phyloP scores from a whole-genome alignment of 179 eudicot genomes.

The Sideroxylon spinosum region DNA sequence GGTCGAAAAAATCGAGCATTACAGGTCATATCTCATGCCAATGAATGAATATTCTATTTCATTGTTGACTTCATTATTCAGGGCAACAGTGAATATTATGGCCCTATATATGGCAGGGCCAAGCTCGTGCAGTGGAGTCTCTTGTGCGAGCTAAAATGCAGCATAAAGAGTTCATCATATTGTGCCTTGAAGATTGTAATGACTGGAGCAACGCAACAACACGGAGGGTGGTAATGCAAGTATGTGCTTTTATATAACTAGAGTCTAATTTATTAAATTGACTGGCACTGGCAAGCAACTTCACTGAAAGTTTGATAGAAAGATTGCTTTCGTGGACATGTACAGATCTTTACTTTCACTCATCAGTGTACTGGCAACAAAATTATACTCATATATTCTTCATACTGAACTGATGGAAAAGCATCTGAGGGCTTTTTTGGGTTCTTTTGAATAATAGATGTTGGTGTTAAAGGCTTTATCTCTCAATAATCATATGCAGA shows the following conservation, averaged over 20 bases:
- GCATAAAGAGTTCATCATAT: slow-evolving; percentile 83
- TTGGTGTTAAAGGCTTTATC: neutral
- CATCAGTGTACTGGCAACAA: neutral
- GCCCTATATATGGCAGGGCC: slow-evolving; percentile 50
- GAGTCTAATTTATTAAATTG: neutral
- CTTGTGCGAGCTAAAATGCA: slow-evolving; percentile 98
- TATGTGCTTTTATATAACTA: slow-evolving; percentile 26
- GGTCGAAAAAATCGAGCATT: slow-evolving; percentile 69
- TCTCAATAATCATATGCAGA: slow-evolving; percentile 37
- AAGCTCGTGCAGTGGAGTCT: slow-evolving; percentile 92
- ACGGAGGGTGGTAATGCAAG: slow-evolving; percentile 96
- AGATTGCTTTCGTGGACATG: neutral
- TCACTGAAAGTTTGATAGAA: neutral
- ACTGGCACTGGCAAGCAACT: neutral
- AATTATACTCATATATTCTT: neutral
- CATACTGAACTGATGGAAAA: neutral
- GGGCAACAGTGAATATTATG: slow-evolving; percentile 16
- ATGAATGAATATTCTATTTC: neutral
- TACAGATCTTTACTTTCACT: neutral
- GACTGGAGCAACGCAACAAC: slow-evolving; percentile 99
- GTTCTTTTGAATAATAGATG: neutral
- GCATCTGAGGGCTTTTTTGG: neutral
- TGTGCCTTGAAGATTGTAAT: slow-evolving; percentile 96
- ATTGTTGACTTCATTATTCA: slow-evolving; percentile 1
- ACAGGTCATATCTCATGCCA: slow-evolving; percentile 47